A percentile compares a stretch with the other conserved stretches of the same genome.
phyloP scores from a whole-genome alignment of 768 basidiomycete species.

The Tylopilus plumbeoviolaceoides region DNA sequence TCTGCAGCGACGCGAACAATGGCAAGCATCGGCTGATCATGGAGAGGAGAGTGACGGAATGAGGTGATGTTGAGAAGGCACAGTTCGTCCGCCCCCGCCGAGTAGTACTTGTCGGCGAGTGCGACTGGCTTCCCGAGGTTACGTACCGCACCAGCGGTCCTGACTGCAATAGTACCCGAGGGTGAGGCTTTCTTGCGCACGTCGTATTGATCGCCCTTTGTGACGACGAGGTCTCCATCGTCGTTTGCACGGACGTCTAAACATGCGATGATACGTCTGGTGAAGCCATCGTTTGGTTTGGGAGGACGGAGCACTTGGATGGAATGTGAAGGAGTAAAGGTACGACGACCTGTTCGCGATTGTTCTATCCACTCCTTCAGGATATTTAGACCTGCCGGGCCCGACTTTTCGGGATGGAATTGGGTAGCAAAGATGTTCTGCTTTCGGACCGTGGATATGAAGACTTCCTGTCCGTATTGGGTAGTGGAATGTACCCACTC shows the following conservation, averaged over 20 bases:
- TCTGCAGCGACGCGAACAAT: constrained; percentile 89
- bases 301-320: constrained; percentile 35
- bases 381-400: constrained; percentile 76
- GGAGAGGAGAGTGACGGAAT: constrained; percentile 93
- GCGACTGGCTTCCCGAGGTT: constrained; percentile 98
- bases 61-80: constrained; percentile 99
- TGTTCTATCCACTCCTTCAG: constrained; percentile 75
- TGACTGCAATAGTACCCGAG: constrained; percentile 31
- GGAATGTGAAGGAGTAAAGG: constrained; percentile 25
- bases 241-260: constrained; percentile 98
- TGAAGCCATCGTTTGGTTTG: constrained; percentile 59
- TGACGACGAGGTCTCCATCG: constrained; percentile 93
- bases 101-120: constrained; percentile 82
- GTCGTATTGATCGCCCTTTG: constrained; percentile 99
- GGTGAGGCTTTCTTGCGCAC: constrained; percentile 72
- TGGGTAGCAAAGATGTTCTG: constrained; percentile 89
- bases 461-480: constrained; percentile 91
- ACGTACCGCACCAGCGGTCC: constrained; percentile 73
- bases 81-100: constrained; percentile 89
- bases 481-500: constrained; percentile 84
- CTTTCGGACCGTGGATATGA: constrained; percentile 78
- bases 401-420: constrained; percentile 98
- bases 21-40: constrained; percentile 97
- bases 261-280: constrained; percentile 94
- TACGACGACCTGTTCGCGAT: constrained; percentile 42